phyloP scores from a whole-genome alignment of 257 asterid genomes.

The Striga asiatica region DNA sequence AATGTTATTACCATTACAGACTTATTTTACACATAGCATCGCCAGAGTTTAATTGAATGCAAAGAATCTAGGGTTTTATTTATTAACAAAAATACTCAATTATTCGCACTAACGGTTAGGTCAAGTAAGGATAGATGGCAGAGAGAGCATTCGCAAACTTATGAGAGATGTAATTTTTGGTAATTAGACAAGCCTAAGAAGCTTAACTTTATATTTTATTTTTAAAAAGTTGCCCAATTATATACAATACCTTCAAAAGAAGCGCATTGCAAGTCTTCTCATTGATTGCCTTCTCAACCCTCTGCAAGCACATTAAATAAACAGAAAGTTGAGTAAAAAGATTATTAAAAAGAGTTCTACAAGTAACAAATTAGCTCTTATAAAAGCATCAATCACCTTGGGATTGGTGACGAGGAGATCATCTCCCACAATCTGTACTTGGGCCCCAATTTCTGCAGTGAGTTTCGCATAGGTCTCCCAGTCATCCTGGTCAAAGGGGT shows the following conservation, averaged over 20 bases:
- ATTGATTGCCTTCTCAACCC: conserved; percentile 91
- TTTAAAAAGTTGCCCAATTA: background rate
- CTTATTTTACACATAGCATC: background rate
- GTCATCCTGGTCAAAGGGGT: conserved; percentile 98
- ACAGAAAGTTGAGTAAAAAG: background rate
- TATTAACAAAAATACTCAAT: too few species aligned
- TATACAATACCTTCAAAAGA: conserved; percentile 67
- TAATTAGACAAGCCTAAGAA: background rate
- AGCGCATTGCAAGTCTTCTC: conserved; percentile 96
- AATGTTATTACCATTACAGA: background rate
- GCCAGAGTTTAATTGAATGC: background rate
- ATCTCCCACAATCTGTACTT: conserved; percentile 95
- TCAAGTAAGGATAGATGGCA: too few species aligned
- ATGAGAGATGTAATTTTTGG: too few species aligned
- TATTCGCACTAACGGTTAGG: too few species aligned
- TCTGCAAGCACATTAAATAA: conserved; percentile 30
- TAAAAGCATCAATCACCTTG: conserved; percentile 34
- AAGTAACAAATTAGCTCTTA: background rate
- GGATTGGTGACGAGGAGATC: conserved; percentile 97
- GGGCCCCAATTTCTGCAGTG: conserved; percentile 55
- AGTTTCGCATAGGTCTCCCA: conserved; percentile 78
- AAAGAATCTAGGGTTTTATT: too few species aligned
- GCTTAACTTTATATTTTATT: background rate
- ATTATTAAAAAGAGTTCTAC: background rate
- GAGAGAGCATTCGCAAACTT: too few species aligned